Conservation (phyloP, 345 rosid genomes). For the Melaleuca alternifolia region DNA sequence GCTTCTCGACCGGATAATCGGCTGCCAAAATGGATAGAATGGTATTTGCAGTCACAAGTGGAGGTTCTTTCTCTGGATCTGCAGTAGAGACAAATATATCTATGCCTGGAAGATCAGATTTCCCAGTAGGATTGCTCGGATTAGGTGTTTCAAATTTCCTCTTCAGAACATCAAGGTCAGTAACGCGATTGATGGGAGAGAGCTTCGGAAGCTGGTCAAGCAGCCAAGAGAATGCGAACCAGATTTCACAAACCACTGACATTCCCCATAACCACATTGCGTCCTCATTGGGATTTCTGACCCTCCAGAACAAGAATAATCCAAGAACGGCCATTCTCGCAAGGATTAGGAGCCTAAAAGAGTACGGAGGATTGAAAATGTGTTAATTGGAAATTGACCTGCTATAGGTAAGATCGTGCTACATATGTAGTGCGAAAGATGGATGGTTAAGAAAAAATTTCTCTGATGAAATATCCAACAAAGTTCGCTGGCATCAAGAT, state of each 20-base stretch:
- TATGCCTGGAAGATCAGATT: constrained; percentile 73
- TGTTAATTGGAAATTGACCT: background rate
- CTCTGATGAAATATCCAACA: background rate
- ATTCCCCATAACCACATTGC: constrained; percentile 80
- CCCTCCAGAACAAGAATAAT: constrained; percentile 62
- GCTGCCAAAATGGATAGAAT: constrained; percentile 68
- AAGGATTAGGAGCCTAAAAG: constrained; percentile 45
- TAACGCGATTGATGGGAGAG: constrained; percentile 43
- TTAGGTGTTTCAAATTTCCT: constrained; percentile 53
- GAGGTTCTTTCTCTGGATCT: constrained; percentile 80
- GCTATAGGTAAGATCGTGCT: background rate
- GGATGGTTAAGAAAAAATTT: background rate
- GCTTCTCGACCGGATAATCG: constrained; percentile 74
- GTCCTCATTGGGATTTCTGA: constrained; percentile 52
- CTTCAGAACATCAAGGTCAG: constrained; percentile 46
- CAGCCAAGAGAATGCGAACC: constrained; percentile 91
- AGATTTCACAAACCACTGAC: constrained; percentile 68
- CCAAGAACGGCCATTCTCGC: constrained; percentile 46
- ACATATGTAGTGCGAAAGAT: background rate
- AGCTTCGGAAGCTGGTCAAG: constrained; percentile 85
- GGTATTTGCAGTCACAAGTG: constrained; percentile 76
- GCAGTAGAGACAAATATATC: constrained; percentile 85
- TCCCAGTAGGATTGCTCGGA: constrained; percentile 38
- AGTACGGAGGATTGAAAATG: background rate
- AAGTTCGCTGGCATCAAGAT: background rate